Base-by-base conservation (phyloP, 129 eudicot genomes). In the Flaveria robusta region DNA sequence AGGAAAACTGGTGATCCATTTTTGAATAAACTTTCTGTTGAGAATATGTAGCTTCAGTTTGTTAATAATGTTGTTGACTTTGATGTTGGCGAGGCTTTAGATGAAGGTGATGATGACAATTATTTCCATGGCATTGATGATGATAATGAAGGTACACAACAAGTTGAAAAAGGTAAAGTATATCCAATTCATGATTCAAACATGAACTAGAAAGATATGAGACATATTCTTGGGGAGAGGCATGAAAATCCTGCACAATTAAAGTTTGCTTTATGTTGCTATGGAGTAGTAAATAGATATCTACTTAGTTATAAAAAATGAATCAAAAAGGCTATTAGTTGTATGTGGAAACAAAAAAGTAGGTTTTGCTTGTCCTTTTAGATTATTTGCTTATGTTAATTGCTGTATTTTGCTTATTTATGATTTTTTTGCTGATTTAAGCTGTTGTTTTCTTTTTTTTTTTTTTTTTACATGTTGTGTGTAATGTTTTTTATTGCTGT, bases 181-280 rank as follows among this genome's bases (percentile, higher is more conserved):
- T 56, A 56, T 58, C 64, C 55, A 15, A 49, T 60, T 24, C 19
- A 60, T 60, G 67, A 60, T 60, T 18, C 42, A 12, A 60, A 24
- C 67, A 60, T 24, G 67, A 60, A 60, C 41, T 5, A 9, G 67
- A 60, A 60, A 60, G 41, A 60, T 9, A 60, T 60, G 41, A 27
- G 9, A 60, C 67, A 9, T 2, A 5, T 60, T 24, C 18, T 60
- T 60, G 67, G 66, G 19, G 41, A 60, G 8, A 24, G 41, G 42
- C 26, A 60, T 60, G 67, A 60, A 27, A 60, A 60, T 60, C 41
- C 67, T 22, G 14, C 64, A 56, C 64, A 56, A 5, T 10, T 56
- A 7, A 56, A 56, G 5, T 20, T 56, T 22, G 64, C 31, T 56
- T 0, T 56, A 56, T 56, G 64, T 20, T 56, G 64, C 31, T 56